Evolutionary conservation across 371 early-diverging fungal species (phyloP), one percentile per base, ranked within the genome.

Genomic region (Mucor plumbeus): DNA sequence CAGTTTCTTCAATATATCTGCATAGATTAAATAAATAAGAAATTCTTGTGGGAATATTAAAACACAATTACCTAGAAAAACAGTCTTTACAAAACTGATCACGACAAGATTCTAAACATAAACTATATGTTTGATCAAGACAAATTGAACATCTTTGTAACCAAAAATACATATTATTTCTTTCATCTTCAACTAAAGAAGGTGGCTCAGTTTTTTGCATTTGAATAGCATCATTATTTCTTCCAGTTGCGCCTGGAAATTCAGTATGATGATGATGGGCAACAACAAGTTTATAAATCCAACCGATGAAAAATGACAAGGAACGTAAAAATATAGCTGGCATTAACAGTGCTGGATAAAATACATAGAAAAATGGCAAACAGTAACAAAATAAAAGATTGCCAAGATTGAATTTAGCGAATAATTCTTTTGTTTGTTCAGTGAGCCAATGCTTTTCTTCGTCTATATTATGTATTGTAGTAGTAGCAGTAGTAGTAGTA

Each of bases 41-140:
- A 9, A 33, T 35, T n/a, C 50, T 40, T 31, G 60, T 67, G 60
- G 39, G 55, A 57, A 63, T 59, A 36, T 40, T 26, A 50, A 15
- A 43, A 17, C 43, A 31, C 4, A 64, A 68, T 73, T 78, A 86
- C 87, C 87, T 78, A 71, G 84, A 78, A 67, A 90, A 90, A 61
- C 90, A 90, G 47, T 84, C 87, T 69, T 79, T 72, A 59, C 90
- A 90, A 59, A 88, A 90, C 67, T 90, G 90, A 67, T 90, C 90
- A 59, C 89, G 79, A 61, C 90, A 90, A 47, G 71, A 60, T 21
- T 90, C 87, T 26, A 90, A 74, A 41, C 88, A 90, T 36, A 90
- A 72, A 58, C 81, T 85, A 55, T 86, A 80, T 0, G 80, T 81
- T n/a, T 81, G 77, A 50, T 87, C 88, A 61, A 90, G 83, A 70